Percentiles rank a stretch among this genome's conserved stretches.
These are phyloP conservation scores for Blastobotrys chiropterorum DNA, from an alignment of 805 yeast genomes.

Conservation along the genomic window DNA sequence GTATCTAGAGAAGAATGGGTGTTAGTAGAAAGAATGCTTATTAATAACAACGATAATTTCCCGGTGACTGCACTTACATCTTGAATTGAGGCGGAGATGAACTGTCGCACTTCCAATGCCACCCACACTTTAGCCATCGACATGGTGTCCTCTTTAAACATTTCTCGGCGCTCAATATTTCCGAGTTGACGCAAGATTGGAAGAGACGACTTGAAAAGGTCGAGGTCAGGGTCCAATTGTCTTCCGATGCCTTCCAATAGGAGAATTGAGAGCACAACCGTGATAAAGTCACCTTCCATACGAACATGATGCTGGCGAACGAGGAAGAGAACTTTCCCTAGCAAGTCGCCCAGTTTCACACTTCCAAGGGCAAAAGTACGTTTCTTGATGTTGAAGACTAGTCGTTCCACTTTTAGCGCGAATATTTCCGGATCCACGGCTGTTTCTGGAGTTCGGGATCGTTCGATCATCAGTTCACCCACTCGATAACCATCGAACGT, in stretches of 20 bases:
- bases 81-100: conserved; percentile 74
- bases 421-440: conserved; percentile 80
- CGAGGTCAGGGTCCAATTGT: conserved; percentile 86
- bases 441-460: conserved; percentile 91
- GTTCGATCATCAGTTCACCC: conserved; percentile 91
- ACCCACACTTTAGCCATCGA: conserved; percentile 89
- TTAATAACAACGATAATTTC: background rate
- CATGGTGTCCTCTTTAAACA: conserved; percentile 39
- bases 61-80: no score
- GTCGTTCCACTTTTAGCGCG: conserved; percentile 77
- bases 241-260: conserved; percentile 93
- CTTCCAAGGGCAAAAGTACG: conserved; percentile 90
- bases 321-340: conserved; percentile 84
- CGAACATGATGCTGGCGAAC: conserved; percentile 91
- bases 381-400: conserved; percentile 74
- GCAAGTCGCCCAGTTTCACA: conserved; percentile 82
- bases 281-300: conserved; percentile 95
- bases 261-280: conserved; percentile 89
- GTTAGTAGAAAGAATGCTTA: background rate
- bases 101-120: conserved; percentile 81
- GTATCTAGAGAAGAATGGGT: conserved; percentile 30
- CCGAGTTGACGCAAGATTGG: conserved; percentile 83
- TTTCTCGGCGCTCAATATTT: conserved; percentile 37
- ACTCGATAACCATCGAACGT: conserved; percentile 91
- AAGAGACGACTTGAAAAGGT: conserved; percentile 86